Percentiles rank a stretch among this genome's conserved stretches.
These are phyloP conservation scores for Cladophialophora psammophila DNA, from an alignment of 2,329 filamentous ascomycete genomes.

Conservation along the genomic window DNA sequence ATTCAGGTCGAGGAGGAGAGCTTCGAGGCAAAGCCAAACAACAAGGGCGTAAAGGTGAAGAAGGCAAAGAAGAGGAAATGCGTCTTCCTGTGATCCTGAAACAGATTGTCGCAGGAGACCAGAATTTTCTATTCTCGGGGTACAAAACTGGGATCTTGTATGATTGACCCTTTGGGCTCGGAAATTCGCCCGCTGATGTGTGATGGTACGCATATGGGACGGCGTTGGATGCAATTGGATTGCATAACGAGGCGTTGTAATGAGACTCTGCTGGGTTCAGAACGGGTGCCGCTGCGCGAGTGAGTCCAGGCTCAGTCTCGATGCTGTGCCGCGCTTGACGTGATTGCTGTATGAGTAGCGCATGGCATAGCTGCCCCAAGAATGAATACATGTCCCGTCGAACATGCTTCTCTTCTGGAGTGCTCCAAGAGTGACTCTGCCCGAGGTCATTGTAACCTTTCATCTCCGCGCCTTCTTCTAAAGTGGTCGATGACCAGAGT, in stretches of 20 bases:
- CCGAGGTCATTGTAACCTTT: background rate
- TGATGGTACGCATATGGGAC: slow-evolving; percentile 18
- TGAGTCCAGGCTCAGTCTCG: background rate
- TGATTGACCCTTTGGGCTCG: slow-evolving; percentile 24
- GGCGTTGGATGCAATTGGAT: slow-evolving; percentile 23
- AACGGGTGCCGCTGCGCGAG: slow-evolving; percentile 21
- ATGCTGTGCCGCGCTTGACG: background rate
- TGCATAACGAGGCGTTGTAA: slow-evolving; percentile 24
- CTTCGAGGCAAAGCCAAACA: slow-evolving; percentile 47
- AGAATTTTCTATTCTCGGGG: slow-evolving; percentile 9
- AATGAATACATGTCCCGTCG: slow-evolving; percentile 10
- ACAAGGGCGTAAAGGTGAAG: slow-evolving; percentile 48
- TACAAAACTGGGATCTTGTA: slow-evolving; percentile 30
- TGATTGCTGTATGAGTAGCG: slow-evolving; percentile 16
- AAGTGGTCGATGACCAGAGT: background rate
- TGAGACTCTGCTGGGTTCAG: slow-evolving; percentile 16
- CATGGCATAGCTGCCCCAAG: background rate
- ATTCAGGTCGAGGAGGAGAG: slow-evolving; percentile 78
- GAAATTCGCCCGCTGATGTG: background rate
- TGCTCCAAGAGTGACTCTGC: background rate
- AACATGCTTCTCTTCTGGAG: background rate
- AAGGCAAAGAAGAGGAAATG: slow-evolving; percentile 88
- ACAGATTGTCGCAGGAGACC: background rate
- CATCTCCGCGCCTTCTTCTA: background rate
- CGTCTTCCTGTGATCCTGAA: slow-evolving; percentile 70